These are phyloP conservation scores for Globisporangium abappressorium DNA, from an alignment of 352 stramenopile genomes.

Conservation along the genomic window DNA sequence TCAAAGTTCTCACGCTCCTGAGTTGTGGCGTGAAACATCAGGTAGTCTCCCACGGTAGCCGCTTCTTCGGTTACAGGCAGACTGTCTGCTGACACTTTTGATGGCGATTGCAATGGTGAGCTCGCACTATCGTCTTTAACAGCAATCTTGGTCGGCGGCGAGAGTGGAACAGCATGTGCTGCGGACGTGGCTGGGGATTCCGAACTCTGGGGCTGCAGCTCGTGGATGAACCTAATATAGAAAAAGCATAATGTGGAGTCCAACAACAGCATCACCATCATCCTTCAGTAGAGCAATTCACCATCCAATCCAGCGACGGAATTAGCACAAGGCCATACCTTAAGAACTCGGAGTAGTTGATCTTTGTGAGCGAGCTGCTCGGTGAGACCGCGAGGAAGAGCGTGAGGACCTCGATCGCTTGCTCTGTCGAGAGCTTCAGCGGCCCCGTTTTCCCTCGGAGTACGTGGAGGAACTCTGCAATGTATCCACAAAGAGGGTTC, in stretches of 20 bases:
- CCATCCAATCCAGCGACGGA: too few species aligned
- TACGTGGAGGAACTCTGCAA: constrained; percentile 34
- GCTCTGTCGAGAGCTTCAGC: constrained; percentile 31
- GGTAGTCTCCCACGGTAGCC: constrained; percentile 42
- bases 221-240: constrained; percentile 3
- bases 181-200: not conserved
- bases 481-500: not conserved
- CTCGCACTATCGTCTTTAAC: not conserved
- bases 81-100: not conserved
- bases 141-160: not conserved
- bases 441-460: constrained; percentile 19
- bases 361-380: constrained; percentile 14
- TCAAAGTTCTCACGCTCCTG: constrained; percentile 55
- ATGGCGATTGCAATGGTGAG: constrained; percentile 2
- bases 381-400: constrained; percentile 37
- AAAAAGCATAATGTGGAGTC: too few species aligned
- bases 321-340: constrained; percentile 7
- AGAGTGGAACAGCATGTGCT: not conserved
- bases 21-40: constrained; percentile 40
- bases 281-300: too few species aligned
- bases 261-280: too few species aligned
- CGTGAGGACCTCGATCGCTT: constrained; percentile 28
- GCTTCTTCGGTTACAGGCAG: not conserved
- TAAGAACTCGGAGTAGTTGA: constrained; percentile 46
- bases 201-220: not conserved